Percentiles rank a stretch among this genome's conserved stretches.
Evolutionary conservation across 805 yeast genomes (phyloP).

Genomic region (Saccharomycopsis sp.): DNA sequence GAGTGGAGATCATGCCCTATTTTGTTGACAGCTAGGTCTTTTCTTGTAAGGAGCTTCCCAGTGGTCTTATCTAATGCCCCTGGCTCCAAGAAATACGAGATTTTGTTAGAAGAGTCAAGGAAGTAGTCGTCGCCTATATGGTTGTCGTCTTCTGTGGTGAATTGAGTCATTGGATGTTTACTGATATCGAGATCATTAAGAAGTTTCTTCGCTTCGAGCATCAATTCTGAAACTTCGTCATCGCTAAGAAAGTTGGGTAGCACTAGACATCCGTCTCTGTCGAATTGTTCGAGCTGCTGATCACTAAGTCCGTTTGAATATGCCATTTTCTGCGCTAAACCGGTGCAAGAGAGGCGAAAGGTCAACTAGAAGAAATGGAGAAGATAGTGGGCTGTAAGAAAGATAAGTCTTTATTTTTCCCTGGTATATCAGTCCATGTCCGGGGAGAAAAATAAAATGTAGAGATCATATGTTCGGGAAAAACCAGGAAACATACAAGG

Average conservation of each 20-base stretch:
- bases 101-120: slow-evolving; percentile 59
- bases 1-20: slow-evolving; percentile 74
- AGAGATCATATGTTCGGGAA: too few species aligned
- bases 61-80: slow-evolving; percentile 48
- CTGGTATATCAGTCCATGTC: too few species aligned
- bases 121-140: slow-evolving; percentile 74
- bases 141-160: slow-evolving; percentile 51
- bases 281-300: slow-evolving; percentile 44
- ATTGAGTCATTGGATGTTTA: slow-evolving; percentile 62
- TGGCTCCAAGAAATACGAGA: slow-evolving; percentile 63
- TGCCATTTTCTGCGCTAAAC: too few species aligned
- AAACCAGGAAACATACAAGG: too few species aligned
- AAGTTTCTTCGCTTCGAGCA: slow-evolving; percentile 38
- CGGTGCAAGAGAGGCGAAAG: too few species aligned
- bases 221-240: slow-evolving; percentile 35
- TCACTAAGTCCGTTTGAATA: slow-evolving; percentile 28
- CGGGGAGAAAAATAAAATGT: too few species aligned
- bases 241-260: slow-evolving; percentile 46
- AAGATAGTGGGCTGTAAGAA: too few species aligned
- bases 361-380: too few species aligned
- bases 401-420: too few species aligned
- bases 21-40: slow-evolving; percentile 59
- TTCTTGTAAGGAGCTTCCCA: slow-evolving; percentile 42
- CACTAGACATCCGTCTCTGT: slow-evolving; percentile 55
- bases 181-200: slow-evolving; percentile 43